Conservation (phyloP, 257 asterid species). For the Catharanthus roseus region DNA sequence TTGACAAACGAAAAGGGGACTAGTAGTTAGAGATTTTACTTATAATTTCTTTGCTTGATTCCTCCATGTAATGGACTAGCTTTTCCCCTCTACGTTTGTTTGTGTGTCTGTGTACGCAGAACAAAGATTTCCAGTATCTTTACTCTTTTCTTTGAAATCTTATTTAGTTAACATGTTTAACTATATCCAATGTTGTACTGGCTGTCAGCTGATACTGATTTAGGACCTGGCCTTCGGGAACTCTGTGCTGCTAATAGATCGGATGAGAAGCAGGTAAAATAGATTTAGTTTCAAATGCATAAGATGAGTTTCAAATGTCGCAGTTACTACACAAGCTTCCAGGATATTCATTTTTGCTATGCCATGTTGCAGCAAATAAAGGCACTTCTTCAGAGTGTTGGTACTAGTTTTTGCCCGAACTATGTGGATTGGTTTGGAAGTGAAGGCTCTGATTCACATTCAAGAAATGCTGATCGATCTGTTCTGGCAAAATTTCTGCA, state of each 20-base stretch:
- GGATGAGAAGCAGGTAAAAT: slow-evolving; percentile 81
- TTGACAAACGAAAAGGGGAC: background rate
- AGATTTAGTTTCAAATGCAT: background rate
- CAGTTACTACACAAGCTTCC: background rate
- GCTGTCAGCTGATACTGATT: slow-evolving; percentile 45
- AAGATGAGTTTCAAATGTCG: background rate
- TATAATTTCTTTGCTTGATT: background rate
- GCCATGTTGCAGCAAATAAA: slow-evolving; percentile 69
- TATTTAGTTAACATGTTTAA: slow-evolving; percentile 15
- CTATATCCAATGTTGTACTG: slow-evolving; percentile 7
- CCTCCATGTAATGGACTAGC: background rate
- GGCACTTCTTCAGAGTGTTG: slow-evolving; percentile 86
- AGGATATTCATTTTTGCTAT: slow-evolving; percentile 10
- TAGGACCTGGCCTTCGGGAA: slow-evolving; percentile 81
- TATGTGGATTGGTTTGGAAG: slow-evolving; percentile 80
- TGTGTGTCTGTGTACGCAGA: background rate
- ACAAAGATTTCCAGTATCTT: background rate
- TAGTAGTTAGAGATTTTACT: background rate
- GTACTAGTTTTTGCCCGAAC: slow-evolving; percentile 81
- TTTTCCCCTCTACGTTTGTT: background rate
- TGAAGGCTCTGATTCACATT: slow-evolving; percentile 45
- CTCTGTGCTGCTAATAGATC: slow-evolving; percentile 88
- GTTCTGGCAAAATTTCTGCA: slow-evolving; percentile 75
- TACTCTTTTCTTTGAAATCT: slow-evolving; percentile 15
- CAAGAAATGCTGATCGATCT: slow-evolving; percentile 73